Conservation (phyloP, 257 asterid species). For the Avicennia marina region DNA sequence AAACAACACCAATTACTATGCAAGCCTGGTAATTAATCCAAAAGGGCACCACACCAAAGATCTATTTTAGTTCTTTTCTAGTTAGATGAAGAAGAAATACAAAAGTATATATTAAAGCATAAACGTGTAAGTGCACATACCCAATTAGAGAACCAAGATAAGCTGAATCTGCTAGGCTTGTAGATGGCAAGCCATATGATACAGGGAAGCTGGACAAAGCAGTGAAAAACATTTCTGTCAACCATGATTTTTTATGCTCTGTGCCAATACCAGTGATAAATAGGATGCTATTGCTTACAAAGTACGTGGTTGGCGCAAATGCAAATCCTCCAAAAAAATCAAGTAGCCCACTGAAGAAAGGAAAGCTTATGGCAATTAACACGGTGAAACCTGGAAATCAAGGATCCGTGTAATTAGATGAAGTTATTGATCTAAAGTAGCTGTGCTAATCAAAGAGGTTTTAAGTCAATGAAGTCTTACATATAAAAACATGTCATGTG, state of each 20-base stretch:
- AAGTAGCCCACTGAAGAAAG: conserved; percentile 28
- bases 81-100: too few species aligned
- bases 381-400: conserved; percentile 28
- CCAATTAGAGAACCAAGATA: conserved; percentile 46
- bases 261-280: neutral
- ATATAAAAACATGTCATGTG: too few species aligned
- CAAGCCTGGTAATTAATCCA: too few species aligned
- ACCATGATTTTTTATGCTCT: neutral
- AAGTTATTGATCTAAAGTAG: too few species aligned
- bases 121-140: too few species aligned
- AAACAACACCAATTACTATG: too few species aligned
- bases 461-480: too few species aligned
- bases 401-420: too few species aligned
- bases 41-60: too few species aligned
- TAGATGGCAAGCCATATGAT: conserved; percentile 42
- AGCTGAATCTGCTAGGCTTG: conserved; percentile 35
- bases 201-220: conserved; percentile 37
- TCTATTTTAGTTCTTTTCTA: too few species aligned
- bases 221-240: neutral
- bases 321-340: conserved; percentile 30
- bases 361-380: conserved; percentile 21
- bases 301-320: conserved; percentile 33
- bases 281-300: conserved; percentile 10
- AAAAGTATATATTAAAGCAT: too few species aligned
- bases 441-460: too few species aligned